Conservation (phyloP, 1,284 basidiomycete genomes). For the Ganoderma sp. region DNA sequence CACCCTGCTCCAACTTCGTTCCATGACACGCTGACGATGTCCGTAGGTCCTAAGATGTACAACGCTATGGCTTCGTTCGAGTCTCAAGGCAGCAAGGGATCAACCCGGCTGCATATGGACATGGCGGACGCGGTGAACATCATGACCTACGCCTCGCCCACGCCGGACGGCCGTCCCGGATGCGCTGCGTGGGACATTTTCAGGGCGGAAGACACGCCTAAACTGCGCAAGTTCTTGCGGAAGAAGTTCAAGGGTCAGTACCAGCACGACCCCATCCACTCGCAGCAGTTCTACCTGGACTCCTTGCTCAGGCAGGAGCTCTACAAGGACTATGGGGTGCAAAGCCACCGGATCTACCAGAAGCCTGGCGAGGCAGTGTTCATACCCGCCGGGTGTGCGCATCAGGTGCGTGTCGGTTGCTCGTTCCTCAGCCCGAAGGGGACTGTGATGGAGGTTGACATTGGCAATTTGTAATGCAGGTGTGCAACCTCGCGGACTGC, state of each 20-base stretch:
- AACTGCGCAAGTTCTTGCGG: slow-evolving; percentile 76
- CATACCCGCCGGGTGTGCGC: slow-evolving; percentile 94
- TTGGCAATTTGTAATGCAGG: slow-evolving; percentile 47
- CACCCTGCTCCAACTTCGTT: slow-evolving; percentile 12
- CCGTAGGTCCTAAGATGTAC: slow-evolving; percentile 77
- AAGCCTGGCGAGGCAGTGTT: slow-evolving; percentile 93
- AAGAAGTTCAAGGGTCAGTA: slow-evolving; percentile 58
- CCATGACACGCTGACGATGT: slow-evolving; percentile 14
- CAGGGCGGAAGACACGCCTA: slow-evolving; percentile 81
- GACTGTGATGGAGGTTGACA: slow-evolving; percentile 15
- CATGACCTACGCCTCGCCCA: slow-evolving; percentile 77
- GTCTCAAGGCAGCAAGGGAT: slow-evolving; percentile 71
- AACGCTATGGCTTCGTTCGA: slow-evolving; percentile 75
- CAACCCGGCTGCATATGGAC: slow-evolving; percentile 94
- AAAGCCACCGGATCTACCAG: slow-evolving; percentile 86
- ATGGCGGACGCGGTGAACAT: slow-evolving; percentile 95
- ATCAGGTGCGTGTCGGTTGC: slow-evolving; percentile 68
- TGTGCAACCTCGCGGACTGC: slow-evolving; percentile 87
- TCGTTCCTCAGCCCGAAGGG: not conserved
- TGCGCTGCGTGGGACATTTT: slow-evolving; percentile 94
- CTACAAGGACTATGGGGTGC: slow-evolving; percentile 71
- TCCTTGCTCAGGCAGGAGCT: slow-evolving; percentile 70
- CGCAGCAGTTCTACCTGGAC: slow-evolving; percentile 89
- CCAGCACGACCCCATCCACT: slow-evolving; percentile 87
- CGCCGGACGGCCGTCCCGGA: slow-evolving; percentile 71